These are phyloP conservation scores for Trametes cinnabarina DNA, from an alignment of 768 basidiomycete species.

Conservation along the genomic window DNA sequence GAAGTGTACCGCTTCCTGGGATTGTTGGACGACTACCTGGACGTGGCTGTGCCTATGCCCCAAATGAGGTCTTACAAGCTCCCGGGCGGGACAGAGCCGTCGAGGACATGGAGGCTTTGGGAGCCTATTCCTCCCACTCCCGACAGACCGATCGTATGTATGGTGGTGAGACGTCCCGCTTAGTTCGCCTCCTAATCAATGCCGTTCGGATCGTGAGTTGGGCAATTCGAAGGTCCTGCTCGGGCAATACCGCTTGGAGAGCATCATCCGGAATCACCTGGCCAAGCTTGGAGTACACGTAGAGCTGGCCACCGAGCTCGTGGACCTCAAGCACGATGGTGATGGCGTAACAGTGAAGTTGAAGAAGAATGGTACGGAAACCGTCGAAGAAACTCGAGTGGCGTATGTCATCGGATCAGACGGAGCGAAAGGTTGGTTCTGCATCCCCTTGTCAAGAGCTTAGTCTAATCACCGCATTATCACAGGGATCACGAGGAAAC, in stretches of 20 bases:
- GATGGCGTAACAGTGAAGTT: conserved; percentile 33
- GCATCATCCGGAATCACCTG: conserved; percentile 32
- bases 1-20: conserved; percentile 24
- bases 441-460: not conserved
- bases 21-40: conserved; percentile 16
- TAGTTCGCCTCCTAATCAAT: too few species aligned
- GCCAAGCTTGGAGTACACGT: conserved; percentile 29
- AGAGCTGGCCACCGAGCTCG: conserved; percentile 37
- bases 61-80: conserved; percentile 19
- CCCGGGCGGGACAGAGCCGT: conserved; percentile 17
- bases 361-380: conserved; percentile 21
- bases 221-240: not conserved
- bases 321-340: conserved; percentile 32
- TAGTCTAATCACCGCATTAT: too few species aligned
- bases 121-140: conserved; percentile 6
- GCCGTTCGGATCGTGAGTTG: not conserved
- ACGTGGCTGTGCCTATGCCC: not conserved
- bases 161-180: too few species aligned
- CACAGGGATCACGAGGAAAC: conserved; percentile 37
- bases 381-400: conserved; percentile 23
- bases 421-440: conserved; percentile 33
- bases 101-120: conserved; percentile 5
- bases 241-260: conserved; percentile 27
- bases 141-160: conserved; percentile 17
- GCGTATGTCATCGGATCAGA: conserved; percentile 43